These are phyloP conservation scores for Fraxinus paxiana DNA, from an alignment of 305 asterid genomes.

Conservation along the genomic window DNA sequence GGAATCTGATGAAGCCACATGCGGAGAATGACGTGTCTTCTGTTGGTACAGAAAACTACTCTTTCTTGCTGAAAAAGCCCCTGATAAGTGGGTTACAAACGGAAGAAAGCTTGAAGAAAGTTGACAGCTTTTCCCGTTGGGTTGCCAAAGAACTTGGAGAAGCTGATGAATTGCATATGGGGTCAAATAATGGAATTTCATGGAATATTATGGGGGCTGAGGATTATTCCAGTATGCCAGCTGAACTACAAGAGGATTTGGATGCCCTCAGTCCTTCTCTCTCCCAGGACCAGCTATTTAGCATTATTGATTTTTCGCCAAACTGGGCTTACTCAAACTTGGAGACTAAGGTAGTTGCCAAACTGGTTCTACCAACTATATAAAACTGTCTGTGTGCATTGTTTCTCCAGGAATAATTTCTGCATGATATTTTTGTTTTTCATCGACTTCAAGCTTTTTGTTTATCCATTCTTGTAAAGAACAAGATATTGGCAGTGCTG, in stretches of 20 bases:
- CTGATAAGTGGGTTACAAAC: constrained; percentile 52
- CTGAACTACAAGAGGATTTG: constrained; percentile 59
- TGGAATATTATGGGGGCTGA: constrained; percentile 71
- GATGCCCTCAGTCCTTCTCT: constrained; percentile 69
- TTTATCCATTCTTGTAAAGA: background rate
- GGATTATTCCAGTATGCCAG: constrained; percentile 57
- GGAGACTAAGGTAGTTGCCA: constrained; percentile 61
- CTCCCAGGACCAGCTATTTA: constrained; percentile 86
- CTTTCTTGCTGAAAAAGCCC: constrained; percentile 52
- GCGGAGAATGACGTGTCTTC: constrained; percentile 42
- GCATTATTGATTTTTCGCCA: constrained; percentile 80
- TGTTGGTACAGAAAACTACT: constrained; percentile 45
- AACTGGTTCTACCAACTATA: background rate
- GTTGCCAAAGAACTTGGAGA: constrained; percentile 77
- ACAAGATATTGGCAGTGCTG: background rate
- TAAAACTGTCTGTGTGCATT: background rate
- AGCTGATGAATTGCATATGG: constrained; percentile 57
- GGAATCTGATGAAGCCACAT: constrained; percentile 33
- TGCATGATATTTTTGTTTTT: background rate
- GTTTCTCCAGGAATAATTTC: background rate
- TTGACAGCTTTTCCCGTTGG: constrained; percentile 98
- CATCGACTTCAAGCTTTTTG: background rate
- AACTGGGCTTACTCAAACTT: constrained; percentile 65
- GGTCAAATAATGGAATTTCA: constrained; percentile 55
- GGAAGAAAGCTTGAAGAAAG: constrained; percentile 84